Conservation (phyloP, 2,329 filamentous ascomycete species). For the Mollisiaceae sp. region DNA sequence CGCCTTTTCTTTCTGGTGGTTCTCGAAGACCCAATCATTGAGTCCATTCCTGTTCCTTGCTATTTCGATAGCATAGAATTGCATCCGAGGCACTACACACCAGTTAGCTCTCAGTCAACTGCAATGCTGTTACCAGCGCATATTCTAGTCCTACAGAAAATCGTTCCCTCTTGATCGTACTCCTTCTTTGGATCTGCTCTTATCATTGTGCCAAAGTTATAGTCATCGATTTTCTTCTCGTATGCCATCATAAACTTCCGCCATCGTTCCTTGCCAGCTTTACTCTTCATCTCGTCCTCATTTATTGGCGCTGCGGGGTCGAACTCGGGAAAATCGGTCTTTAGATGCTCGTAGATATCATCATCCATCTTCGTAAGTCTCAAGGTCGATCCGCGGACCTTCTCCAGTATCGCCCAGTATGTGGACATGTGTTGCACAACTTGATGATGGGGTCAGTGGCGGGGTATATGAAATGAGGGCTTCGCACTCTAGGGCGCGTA, state of each 20-base stretch:
- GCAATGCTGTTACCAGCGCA: neutral
- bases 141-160: constrained; percentile 72
- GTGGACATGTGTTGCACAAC: constrained; percentile 95
- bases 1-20: constrained; percentile 64
- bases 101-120: neutral
- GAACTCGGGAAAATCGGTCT: constrained; percentile 88
- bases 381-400: constrained; percentile 83
- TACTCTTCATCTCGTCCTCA: constrained; percentile 98
- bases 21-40: constrained; percentile 97
- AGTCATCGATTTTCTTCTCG: constrained; percentile 95
- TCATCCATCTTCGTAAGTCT: constrained; percentile 94
- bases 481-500: constrained; percentile 43
- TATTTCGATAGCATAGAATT: constrained; percentile 82
- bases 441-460: constrained; percentile 38
- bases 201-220: constrained; percentile 96
- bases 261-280: constrained; percentile 92
- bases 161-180: constrained; percentile 87
- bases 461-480: constrained; percentile 25
- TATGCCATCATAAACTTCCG: constrained; percentile 92
- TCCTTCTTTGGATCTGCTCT: constrained; percentile 78
- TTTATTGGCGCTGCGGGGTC: constrained; percentile 80
- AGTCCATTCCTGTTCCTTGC: constrained; percentile 81
- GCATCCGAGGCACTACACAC: constrained; percentile 66
- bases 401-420: constrained; percentile 95
- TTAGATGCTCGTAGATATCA: constrained; percentile 90